Base-by-base conservation (phyloP, 345 rosid species). In the Arabidopsis suecica region DNA sequence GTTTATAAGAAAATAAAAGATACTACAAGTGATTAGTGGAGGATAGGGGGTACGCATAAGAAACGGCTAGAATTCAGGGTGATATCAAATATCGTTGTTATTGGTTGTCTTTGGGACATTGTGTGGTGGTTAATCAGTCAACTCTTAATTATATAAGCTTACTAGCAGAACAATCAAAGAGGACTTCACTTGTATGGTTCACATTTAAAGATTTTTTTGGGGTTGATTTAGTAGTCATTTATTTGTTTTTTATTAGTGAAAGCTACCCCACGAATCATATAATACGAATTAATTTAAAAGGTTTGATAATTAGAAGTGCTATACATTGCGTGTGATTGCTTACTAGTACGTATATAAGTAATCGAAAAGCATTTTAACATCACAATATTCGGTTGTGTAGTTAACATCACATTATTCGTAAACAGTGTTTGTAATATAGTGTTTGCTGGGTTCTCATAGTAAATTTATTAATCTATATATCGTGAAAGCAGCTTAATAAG, bases 171-270 rank as follows among this genome's bases (percentile, higher is more conserved):
- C 78, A 71, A 80, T 76, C 75, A 72, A 83, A 71, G 63, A 33
- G 10, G 73, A 28, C 13, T 59, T 50, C 44, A 49, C 61, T 67
- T 84, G 78, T 80, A 84, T 85, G 96, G 93, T 68, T 76, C 56
- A 83, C 73, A 84, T 79, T 87, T 87, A 85, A 85, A 84, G 89
- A 9, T 12, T 65, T 50, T 53, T 2, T 32, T 6, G 11, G 16
- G 78, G 55, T 57, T 75, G 37, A 13, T 34, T 13, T 42, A 20
- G 37, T 48, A 40, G 16, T 41, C 56, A 51, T 18, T 32, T 53
- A 51, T 61, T 60, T 62, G 47, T 61, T 68, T 69, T 12, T 32
- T n/a, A 49, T 47, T 9, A 57, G 20, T 64, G 71, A 64, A 64
- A 71, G 61, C 61, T 70, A 70, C 76, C 76, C 67, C 61, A 62